Evolutionary conservation across 1,284 basidiomycete species (phyloP).

Genomic region (Apiotrichum brassicae): DNA sequence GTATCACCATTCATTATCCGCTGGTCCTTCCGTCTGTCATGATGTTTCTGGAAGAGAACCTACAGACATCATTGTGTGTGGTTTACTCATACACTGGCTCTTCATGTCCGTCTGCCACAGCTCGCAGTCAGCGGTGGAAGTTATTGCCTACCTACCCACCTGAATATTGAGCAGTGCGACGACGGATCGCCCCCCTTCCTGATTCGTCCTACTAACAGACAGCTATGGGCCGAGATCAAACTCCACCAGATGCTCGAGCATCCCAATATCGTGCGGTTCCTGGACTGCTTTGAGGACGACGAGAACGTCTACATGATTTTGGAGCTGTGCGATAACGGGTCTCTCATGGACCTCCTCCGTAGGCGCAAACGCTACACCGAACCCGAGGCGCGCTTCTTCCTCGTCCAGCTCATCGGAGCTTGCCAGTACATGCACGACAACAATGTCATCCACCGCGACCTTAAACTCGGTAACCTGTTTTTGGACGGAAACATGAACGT

Average conservation of each 20-base stretch:
- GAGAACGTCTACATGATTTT: conserved; percentile 97
- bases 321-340: conserved; percentile 81
- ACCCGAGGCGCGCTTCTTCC: conserved; percentile 84
- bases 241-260: conserved; percentile 88
- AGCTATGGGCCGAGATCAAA: conserved; percentile 98
- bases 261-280: conserved; percentile 86
- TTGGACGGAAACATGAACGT: conserved; percentile 87
- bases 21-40: too few species aligned
- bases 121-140: too few species aligned
- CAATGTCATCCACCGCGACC: conserved; percentile 91
- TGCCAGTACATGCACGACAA: conserved; percentile 94
- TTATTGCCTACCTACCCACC: too few species aligned
- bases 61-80: too few species aligned
- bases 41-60: too few species aligned
- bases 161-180: too few species aligned
- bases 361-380: conserved; percentile 82
- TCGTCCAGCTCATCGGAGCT: conserved; percentile 90
- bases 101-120: too few species aligned
- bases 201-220: not conserved
- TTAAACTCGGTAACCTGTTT: conserved; percentile 94
- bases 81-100: too few species aligned
- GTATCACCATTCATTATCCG: too few species aligned
- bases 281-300: conserved; percentile 92
- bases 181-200: too few species aligned
- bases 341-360: conserved; percentile 79